These are phyloP conservation scores for Melastoma malabathricum DNA, from an alignment of 345 rosid genomes.

Conservation along the genomic window DNA sequence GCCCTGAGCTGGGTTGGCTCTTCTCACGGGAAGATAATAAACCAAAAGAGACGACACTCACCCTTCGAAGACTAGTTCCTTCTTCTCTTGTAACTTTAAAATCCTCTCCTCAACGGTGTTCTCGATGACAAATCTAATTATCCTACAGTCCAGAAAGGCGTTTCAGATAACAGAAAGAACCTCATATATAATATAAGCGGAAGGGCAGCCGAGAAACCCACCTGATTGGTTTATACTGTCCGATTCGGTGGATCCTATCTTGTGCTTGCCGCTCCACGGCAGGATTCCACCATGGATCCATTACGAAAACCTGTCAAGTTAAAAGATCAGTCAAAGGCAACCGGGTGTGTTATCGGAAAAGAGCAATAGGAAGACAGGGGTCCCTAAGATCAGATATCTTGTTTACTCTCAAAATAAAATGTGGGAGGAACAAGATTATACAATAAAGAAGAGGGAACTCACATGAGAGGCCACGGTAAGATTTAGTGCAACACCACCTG, in stretches of 20 bases:
- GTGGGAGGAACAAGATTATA: background rate
- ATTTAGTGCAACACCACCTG: constrained; percentile 94
- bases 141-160: constrained; percentile 18
- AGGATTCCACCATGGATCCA: constrained; percentile 99
- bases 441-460: constrained; percentile 15
- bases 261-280: constrained; percentile 97
- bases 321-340: no score
- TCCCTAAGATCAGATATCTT: background rate
- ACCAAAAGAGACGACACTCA: constrained; percentile 8
- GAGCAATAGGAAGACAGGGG: constrained; percentile 1
- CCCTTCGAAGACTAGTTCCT: constrained; percentile 97
- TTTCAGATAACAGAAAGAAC: no score
- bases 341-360: no score
- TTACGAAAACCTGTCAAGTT: constrained; percentile 61
- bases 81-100: constrained; percentile 80
- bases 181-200: no score
- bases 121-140: constrained; percentile 81
- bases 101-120: constrained; percentile 93
- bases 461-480: constrained; percentile 97
- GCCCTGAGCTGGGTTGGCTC: background rate
- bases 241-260: constrained; percentile 93
- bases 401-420: background rate
- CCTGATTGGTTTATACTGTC: constrained; percentile 98
- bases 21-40: background rate
- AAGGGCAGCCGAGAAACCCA: constrained; percentile 10